Base-by-base conservation (phyloP, 75 land plant genomes). In the Gnetum montanum region DNA sequence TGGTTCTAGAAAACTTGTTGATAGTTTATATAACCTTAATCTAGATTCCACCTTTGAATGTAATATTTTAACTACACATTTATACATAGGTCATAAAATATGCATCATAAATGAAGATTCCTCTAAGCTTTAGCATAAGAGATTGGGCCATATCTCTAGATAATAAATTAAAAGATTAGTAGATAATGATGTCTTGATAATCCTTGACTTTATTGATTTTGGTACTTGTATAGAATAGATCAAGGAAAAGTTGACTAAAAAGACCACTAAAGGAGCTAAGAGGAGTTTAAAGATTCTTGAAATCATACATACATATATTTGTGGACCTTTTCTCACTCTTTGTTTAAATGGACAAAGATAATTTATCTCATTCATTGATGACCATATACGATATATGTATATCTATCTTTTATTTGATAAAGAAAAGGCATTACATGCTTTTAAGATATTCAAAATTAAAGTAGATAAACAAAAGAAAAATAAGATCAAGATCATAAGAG, bases 191-290 rank as follows among this genome's bases (percentile, higher is more conserved):
- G 37, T 61, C 0, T 12, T 61, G 4, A 28, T 24, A 12, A 12
- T 52, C 25, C n/a, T 61, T 29, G 53, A 61, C 35, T 61, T 61
- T 13, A 45, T 43, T 22, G 1, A 61, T 38, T 61, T n/a, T 33
- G 36, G 25, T 19, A 19, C 22, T n/a, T 49, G 53, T 61, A 37
- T 61, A 8, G 60, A 55, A 49, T 56, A 36, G 50, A 54, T 64
- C 16, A 54, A 46, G 59, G 67, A 1, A 28, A 64, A 64, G 49
- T 60, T 57, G 30, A 65, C 41, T 5, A 57, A 57, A 1, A 58
- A 40, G 11, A 35, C 12, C 3, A 65, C 56, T 8, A 46, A 47
- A 24, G 23, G 61, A 57, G 61, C 68, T 33, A 65, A 45, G 46
- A 65, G 52, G 43, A 56, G 50, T 29, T 33, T 7, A 31, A 33